A percentile compares a stretch with the other conserved stretches of the same genome.
These are phyloP conservation scores for Grosmannia huntii DNA, from an alignment of 2,329 filamentous ascomycete species.

Conservation along the genomic window DNA sequence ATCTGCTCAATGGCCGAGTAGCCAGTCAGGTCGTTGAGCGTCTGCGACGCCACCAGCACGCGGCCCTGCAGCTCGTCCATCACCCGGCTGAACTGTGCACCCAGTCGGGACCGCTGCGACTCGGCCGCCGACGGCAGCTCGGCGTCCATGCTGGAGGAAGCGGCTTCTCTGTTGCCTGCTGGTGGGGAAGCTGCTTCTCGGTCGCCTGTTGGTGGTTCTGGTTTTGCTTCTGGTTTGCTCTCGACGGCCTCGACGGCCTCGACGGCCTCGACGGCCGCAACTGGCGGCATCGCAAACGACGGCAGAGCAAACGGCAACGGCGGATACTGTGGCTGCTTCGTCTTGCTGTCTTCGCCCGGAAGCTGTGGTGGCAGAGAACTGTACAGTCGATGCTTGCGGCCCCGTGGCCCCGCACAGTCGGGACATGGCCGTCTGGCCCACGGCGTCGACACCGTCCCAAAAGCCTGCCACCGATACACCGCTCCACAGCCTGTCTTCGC, in stretches of 20 bases:
- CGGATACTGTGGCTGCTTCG: not conserved
- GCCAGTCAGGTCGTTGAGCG: slow-evolving; percentile 86
- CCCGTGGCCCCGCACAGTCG: not conserved
- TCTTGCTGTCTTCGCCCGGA: too few relatives aligned
- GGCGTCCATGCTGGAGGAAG: not conserved
- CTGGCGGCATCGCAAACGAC: too few relatives aligned
- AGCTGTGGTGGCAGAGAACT: not conserved
- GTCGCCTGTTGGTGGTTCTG: too few relatives aligned
- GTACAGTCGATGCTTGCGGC: not conserved
- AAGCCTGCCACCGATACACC: not conserved
- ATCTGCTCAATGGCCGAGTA: slow-evolving; percentile 85
- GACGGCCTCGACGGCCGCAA: too few relatives aligned
- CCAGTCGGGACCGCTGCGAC: slow-evolving; percentile 27
- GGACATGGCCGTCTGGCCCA: not conserved
- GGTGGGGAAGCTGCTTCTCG: too few relatives aligned
- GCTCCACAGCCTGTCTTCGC: not conserved
- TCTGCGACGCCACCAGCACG: slow-evolving; percentile 71
- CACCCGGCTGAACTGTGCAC: slow-evolving; percentile 46
- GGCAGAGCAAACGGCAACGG: not conserved
- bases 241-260: too few relatives aligned
- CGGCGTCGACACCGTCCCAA: not conserved
- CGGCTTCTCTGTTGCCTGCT: too few relatives aligned
- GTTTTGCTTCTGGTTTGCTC: too few relatives aligned
- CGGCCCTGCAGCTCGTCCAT: slow-evolving; percentile 88
- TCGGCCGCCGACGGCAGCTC: slow-evolving; percentile 33